Conservation (phyloP, 495 filamentous ascomycete species). For the Penicillium desertorum region DNA sequence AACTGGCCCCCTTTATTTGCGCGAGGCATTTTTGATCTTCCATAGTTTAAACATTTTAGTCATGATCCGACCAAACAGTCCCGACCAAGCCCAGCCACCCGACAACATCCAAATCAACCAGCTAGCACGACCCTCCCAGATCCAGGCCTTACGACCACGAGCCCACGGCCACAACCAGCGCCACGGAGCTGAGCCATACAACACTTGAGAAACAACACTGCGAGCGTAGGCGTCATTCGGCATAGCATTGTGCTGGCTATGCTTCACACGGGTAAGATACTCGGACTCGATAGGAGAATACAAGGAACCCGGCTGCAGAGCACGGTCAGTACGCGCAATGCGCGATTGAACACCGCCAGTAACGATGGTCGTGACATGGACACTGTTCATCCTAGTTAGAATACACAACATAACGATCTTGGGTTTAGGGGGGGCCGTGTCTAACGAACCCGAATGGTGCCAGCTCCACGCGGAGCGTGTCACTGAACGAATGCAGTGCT, state of each 20-base stretch:
- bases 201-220: conserved; percentile 55
- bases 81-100: conserved; percentile 44
- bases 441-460: conserved; percentile 44
- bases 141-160: conserved; percentile 42
- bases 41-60: conserved; percentile 49
- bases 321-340: conserved; percentile 53
- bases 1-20: conserved; percentile 13
- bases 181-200: conserved; percentile 47
- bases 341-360: conserved; percentile 63
- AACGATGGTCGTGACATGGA: conserved; percentile 56
- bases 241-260: conserved; percentile 60
- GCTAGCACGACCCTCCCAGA: conserved; percentile 56
- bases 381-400: conserved; percentile 23
- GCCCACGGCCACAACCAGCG: conserved; percentile 51
- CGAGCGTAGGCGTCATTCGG: conserved; percentile 52
- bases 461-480: conserved; percentile 58
- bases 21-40: conserved; percentile 27
- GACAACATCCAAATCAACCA: conserved; percentile 49
- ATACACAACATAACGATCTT: not conserved
- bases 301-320: conserved; percentile 48
- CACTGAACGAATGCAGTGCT: conserved; percentile 59
- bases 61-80: conserved; percentile 42
- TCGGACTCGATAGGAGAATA: conserved; percentile 53
- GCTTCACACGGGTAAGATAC: conserved; percentile 51
- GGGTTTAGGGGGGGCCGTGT: not conserved